Evolutionary conservation across 192 early-diverging fungal genomes (phyloP), one percentile per base, ranked within the genome.

Genomic region (Coemansia sp.): DNA sequence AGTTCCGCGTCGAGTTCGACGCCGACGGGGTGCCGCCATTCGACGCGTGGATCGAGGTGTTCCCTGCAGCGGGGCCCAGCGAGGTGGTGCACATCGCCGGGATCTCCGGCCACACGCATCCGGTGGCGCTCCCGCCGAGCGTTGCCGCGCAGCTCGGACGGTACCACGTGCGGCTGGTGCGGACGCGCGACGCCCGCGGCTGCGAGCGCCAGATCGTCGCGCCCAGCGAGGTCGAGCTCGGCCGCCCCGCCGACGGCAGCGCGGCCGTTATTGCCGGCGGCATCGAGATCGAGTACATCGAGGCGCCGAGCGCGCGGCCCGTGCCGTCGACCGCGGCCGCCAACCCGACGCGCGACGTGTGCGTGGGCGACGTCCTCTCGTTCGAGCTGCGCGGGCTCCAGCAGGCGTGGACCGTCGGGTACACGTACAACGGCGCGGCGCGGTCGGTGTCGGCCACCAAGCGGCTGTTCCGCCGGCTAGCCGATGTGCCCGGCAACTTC

Each of bases 331-430:
- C 68, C 47, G 68, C 74, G 0, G 72, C 80, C 0, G 66, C 80
- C 0, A 72, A 63, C 47, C 75, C 80, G 3, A 49, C 63, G 21
- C 61, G 72, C 8, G 64, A 69, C 36, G 83, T 89, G n/a, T 90
- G 90, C 41, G 80, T 87, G 6, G 90, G 90, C 48, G 89, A 90
- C 56, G 77, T 91, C 26, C 65, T 92, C 22, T 68, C 86, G 12
- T 91, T 88, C 58, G 83, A 87, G 19, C 63, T 92, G 56, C 86
- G 88, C 52, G 90, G 89, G 1, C 86, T 88, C 56, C 26, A 26
- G 26, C 26, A 3, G 1, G 85, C 90, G 19, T 92, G 90, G 72
- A 86, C 72, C 26, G 74, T 90, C 9, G 67, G 72, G 4, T 90
- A 92, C 64, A 42, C 41, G 16, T 85, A 78, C 72, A 78, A 83